These are phyloP conservation scores for Trichophyton rubrum DNA, from an alignment of 2,329 filamentous ascomycete genomes.

Conservation along the genomic window DNA sequence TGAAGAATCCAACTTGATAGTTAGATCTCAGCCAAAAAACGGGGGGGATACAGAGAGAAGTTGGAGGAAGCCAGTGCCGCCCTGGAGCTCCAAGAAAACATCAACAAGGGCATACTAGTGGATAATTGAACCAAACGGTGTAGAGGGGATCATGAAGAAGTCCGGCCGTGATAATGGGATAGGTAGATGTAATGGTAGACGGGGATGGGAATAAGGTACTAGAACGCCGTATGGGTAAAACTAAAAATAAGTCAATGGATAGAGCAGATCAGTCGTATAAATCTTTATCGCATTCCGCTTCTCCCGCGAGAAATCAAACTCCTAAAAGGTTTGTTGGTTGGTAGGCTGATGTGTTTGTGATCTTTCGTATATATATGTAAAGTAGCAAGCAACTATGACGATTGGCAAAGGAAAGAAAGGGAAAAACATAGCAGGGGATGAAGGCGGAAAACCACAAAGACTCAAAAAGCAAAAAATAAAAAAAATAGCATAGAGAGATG, in stretches of 20 bases:
- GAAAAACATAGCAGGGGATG: neutral
- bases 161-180: neutral
- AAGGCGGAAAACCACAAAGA: too few species aligned
- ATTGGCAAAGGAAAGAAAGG: neutral
- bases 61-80: neutral
- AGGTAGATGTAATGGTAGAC: neutral
- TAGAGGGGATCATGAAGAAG: neutral
- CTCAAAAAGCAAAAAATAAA: neutral
- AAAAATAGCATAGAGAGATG: neutral
- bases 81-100: neutral
- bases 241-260: too few species aligned
- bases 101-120: neutral
- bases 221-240: neutral
- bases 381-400: neutral
- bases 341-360: neutral
- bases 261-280: neutral
- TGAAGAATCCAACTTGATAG: neutral
- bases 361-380: constrained; percentile 1
- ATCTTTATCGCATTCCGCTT: neutral
- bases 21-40: neutral
- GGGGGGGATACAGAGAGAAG: neutral
- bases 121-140: neutral
- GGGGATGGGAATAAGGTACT: neutral
- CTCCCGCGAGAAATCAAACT: neutral
- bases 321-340: neutral